Evolutionary conservation across 2,329 filamentous ascomycete species (phyloP), one percentile per base, ranked within the genome.

Genomic region (Cladobotryum mycophilum): DNA sequence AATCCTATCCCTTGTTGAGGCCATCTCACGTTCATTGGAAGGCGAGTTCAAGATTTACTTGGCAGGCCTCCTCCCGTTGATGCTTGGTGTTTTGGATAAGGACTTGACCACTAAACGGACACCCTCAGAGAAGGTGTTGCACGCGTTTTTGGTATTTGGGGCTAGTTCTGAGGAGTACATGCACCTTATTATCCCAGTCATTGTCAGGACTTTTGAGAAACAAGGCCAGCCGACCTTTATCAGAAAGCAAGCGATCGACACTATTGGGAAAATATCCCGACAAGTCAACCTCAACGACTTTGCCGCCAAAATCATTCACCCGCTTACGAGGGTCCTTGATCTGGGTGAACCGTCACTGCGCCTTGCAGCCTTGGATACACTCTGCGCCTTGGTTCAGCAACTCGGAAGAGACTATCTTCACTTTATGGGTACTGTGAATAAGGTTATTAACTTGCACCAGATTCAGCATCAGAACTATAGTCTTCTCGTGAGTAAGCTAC

Each of bases 21-120:
- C 92, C 1, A 96, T 99, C 52, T 89, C 93, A 4, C 84, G 88
- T 53, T 95, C 93, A 0, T 74, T 99, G 1, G 93, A 99, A 63
- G 93, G 93, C 56, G 93, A 99, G 65, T 99, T 99, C 76, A 96
- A 97, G 67, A 87, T 96, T 41, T 96, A 96, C 61, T 74, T 99
- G 11, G 93, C 93, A 4, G 83, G 86, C 12, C 75, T 99, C 14
- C 77, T 99, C 3, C 95, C 93, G 0, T 76, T 95, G 47, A 96
- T 99, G 92, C 83, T 99, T 2, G 88, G 89, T 20, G 88, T 95
- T 3, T 78, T 99, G 15, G 92, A 99, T 58, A 88, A 90, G 56
- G 93, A 99, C 64, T 77, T 74, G 8, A 86, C 86, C 1, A 73
- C 79, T 1, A 86, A 89, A 61, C 80, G 89, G n/a, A 78, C 82